Conservation (phyloP, 2,329 filamentous ascomycete genomes). For the Graphilbum fragrans region DNA sequence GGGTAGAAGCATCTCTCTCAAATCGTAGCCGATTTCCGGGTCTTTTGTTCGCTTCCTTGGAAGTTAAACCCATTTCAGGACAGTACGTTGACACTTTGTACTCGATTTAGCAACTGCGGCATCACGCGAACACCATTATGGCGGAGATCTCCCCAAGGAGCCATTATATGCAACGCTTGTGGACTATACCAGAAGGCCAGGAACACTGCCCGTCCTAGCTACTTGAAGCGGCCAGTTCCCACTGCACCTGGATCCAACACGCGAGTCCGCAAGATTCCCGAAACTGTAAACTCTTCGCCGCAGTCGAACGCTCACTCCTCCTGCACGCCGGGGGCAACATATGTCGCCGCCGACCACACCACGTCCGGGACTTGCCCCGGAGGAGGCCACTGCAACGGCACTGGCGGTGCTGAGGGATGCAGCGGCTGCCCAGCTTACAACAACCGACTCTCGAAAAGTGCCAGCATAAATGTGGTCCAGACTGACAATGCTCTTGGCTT, state of each 20-base stretch:
- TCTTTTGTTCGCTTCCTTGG: too few relatives aligned
- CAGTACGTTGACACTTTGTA: too few relatives aligned
- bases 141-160: constrained; percentile 83
- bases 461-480: constrained; percentile 52
- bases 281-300: constrained; percentile 22
- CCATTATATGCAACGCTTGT: constrained; percentile 96
- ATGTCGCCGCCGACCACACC: constrained; percentile 65
- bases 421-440: constrained; percentile 96
- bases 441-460: constrained; percentile 84
- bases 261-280: constrained; percentile 27
- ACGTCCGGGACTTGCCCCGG: constrained; percentile 85
- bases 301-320: constrained; percentile 24
- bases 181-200: constrained; percentile 89
- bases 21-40: too few relatives aligned
- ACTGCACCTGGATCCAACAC: constrained; percentile 26
- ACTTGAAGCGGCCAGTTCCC: constrained; percentile 65
- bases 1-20: too few relatives aligned
- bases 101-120: constrained; percentile 65
- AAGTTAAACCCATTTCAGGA: too few relatives aligned
- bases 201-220: constrained; percentile 82
- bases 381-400: constrained; percentile 90
- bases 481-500: constrained; percentile 8
- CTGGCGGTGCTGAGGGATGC: constrained; percentile 87
- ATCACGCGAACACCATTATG: constrained; percentile 91
- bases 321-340: constrained; percentile 46